A percentile compares a stretch with the other conserved stretches of the same genome.
Evolutionary conservation across 176 grass and related monocot species (phyloP).

Genomic region (Triticum monococcum): DNA sequence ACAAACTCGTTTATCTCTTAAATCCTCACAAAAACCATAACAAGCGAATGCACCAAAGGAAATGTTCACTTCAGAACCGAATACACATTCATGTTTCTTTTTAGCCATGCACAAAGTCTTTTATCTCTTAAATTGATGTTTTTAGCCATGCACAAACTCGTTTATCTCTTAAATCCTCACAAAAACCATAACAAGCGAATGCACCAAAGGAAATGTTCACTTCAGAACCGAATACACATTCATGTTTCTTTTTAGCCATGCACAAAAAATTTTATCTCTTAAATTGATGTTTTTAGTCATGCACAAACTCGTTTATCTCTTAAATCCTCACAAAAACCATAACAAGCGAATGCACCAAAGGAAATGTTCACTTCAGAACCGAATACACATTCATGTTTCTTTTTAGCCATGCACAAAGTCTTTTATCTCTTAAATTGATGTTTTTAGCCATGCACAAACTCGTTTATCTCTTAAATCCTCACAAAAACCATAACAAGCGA

Average conservation of each 20-base stretch:
- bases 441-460: neutral
- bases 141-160: neutral
- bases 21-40: neutral
- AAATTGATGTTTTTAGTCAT: neutral
- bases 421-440: neutral
- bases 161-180: neutral
- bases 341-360: too few species aligned
- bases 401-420: neutral
- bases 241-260: neutral
- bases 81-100: neutral
- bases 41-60: too few species aligned
- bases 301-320: neutral
- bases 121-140: neutral
- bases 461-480: neutral
- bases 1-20: neutral
- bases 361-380: neutral
- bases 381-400: neutral
- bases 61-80: neutral
- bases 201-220: too few species aligned
- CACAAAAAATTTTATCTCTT: neutral
- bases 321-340: neutral
- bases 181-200: too few species aligned
- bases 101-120: neutral
- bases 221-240: neutral
- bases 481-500: neutral